Percentiles rank a stretch among this genome's conserved stretches.
phyloP scores from a whole-genome alignment of 2,329 filamentous ascomycete species.

The Amesomyces nigricolor region DNA sequence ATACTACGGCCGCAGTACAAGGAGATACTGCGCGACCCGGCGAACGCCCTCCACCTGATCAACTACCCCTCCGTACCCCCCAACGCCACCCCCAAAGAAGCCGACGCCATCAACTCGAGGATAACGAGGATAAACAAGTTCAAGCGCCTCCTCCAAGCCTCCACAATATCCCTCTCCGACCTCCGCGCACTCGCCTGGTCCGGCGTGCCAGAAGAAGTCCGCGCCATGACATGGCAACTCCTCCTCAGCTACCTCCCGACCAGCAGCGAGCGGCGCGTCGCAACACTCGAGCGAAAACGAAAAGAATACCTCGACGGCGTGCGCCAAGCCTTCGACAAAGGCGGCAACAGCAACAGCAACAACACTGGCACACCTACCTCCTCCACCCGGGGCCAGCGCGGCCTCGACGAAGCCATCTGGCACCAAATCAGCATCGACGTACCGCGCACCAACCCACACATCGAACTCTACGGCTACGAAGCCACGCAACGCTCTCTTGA shows the following conservation, averaged over 20 bases:
- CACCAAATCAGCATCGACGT: slow-evolving; percentile 99
- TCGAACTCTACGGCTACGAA: slow-evolving; percentile 91
- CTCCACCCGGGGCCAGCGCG: slow-evolving; percentile 33
- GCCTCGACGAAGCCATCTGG: slow-evolving; percentile 95
- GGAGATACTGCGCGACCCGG: slow-evolving; percentile 83
- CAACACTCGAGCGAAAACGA: slow-evolving; percentile 85
- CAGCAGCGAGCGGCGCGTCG: slow-evolving; percentile 87
- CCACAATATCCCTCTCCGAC: slow-evolving; percentile 78
- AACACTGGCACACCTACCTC: slow-evolving; percentile 16
- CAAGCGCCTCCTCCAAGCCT: slow-evolving; percentile 89
- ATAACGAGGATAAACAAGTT: slow-evolving; percentile 98
- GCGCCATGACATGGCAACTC: slow-evolving; percentile 98
- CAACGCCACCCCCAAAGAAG: slow-evolving; percentile 74
- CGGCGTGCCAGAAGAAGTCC: slow-evolving; percentile 87
- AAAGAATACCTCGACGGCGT: slow-evolving; percentile 97
- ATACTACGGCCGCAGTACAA: slow-evolving; percentile 96
- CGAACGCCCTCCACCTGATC: slow-evolving; percentile 91
- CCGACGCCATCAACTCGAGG: slow-evolving; percentile 77
- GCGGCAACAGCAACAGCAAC: slow-evolving; percentile 39
- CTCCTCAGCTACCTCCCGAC: slow-evolving; percentile 92
- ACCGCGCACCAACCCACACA: slow-evolving; percentile 90
- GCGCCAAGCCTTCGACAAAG: slow-evolving; percentile 62
- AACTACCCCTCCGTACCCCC: slow-evolving; percentile 71
- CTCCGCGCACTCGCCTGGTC: slow-evolving; percentile 87
- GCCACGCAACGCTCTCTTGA: slow-evolving; percentile 92